Percentiles rank a stretch among this genome's conserved stretches.
Evolutionary conservation across 169 alveolate species (phyloP).

Genomic region (Plasmodium coatneyi): DNA sequence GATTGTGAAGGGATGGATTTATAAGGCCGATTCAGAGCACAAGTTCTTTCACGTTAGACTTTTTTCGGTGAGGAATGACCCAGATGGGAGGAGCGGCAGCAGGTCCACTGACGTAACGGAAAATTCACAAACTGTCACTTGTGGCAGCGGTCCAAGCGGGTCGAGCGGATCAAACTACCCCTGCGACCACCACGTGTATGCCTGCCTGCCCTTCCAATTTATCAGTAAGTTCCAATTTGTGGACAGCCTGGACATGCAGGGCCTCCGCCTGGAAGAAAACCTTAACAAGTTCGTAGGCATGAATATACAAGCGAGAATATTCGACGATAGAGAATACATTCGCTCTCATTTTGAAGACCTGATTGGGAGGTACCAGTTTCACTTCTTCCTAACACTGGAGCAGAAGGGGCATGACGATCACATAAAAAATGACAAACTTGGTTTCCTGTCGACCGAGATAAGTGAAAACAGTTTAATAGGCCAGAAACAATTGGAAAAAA

Average conservation of each 20-base stretch:
- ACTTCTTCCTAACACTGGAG: constrained; percentile 49
- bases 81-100: not conserved
- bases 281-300: constrained; percentile 15
- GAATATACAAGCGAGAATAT: constrained; percentile 31
- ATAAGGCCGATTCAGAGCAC: constrained; percentile 20
- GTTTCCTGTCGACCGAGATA: not conserved
- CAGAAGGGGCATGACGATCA: not conserved
- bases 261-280: constrained; percentile 6
- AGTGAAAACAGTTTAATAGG: not conserved
- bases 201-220: constrained; percentile 66
- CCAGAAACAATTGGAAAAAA: not conserved
- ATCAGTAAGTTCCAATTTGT: constrained; percentile 55
- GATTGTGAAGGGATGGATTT: constrained; percentile 72
- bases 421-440: constrained; percentile 13
- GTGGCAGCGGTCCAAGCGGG: not conserved
- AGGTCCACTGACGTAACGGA: not conserved
- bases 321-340: constrained; percentile 10
- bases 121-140: not conserved
- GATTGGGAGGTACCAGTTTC: constrained; percentile 3
- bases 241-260: constrained; percentile 15
- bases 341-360: constrained; percentile 40
- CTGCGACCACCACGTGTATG: not conserved
- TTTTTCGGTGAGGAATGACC: constrained; percentile 15
- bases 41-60: constrained; percentile 52
- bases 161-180: not conserved